Base-by-base conservation (phyloP, 306 rosid species). In the Prosopis cineraria region DNA sequence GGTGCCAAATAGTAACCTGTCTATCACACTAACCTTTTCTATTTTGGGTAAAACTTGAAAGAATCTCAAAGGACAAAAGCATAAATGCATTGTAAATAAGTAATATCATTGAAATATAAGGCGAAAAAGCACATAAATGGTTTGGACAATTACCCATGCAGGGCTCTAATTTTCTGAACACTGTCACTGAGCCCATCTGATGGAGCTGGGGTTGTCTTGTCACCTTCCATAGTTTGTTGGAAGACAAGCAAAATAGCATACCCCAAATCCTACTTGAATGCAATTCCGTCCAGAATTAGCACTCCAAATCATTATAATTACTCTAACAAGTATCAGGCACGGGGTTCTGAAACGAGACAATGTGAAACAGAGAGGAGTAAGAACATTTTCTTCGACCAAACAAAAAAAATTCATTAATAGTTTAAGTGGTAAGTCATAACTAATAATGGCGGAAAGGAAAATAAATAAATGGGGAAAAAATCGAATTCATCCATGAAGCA, bases 221-320 rank as follows among this genome's bases (percentile, higher is more conserved):
- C 93, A 91, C 89, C 64, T 60, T 87, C 93, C 98, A 91, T 93
- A 27, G 84, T 67, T 90, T 65, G 58, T 78, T 86, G 83, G 78
- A 77, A 64, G 68, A 76, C 76, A 81, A 79, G 74, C 31, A 74
- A 82, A 85, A 76, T 79, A 60, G 86, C 88, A 81, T 86, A 85
- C 74, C 84, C 84, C 84, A 73, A 87, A 83, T 73, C 87, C 91
- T 22, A 80, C 80, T 78, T 73, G 88, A 80, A 77, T 47, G 74
- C 82, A 69, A 81, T 62, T 86, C 63, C 75, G 84, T 81, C 81
- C 81, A 45, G 76, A 75, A 79, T 70, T 50, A 80, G 78, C 52
- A 73, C 71, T 86, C 92, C 88, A 81, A 80, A 90, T 88, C 98
- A 93, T 90, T 86, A 85, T 88, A 81, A 59, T 79, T 80, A 72